Evolutionary conservation across 331 rosid species (phyloP).

Genomic region (Phaseolus coccineus): DNA sequence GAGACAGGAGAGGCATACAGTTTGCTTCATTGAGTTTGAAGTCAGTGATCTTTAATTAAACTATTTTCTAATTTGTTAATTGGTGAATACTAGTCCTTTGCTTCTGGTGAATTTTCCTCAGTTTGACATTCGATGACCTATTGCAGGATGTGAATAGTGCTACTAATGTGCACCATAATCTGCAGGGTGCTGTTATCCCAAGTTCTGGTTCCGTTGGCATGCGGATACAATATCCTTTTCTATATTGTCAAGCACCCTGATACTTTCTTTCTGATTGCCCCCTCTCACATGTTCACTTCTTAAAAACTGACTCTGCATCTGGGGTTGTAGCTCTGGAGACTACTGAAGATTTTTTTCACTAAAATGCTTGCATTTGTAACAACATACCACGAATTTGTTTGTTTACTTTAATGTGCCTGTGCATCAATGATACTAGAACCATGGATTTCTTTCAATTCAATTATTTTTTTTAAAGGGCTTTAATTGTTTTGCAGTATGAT

Average conservation of each 20-base stretch:
- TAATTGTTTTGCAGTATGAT: conserved; percentile 8
- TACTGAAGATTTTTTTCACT: not conserved
- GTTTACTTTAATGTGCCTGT: conserved; percentile 14
- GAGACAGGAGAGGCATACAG: conserved; percentile 99
- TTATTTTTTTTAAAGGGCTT: not conserved
- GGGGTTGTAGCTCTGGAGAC: not conserved
- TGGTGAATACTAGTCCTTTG: not conserved
- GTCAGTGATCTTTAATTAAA: conserved; percentile 58
- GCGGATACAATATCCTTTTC: conserved; percentile 99
- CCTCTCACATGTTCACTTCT: not conserved
- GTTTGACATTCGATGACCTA: conserved; percentile 21
- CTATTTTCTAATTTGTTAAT: not conserved
- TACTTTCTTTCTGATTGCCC: not conserved
- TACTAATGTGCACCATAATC: conserved; percentile 82
- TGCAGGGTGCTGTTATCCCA: conserved; percentile 99
- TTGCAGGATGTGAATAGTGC: conserved; percentile 95
- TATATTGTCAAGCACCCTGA: conserved; percentile 23
- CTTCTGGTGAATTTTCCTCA: conserved; percentile 23
- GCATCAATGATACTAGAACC: not conserved
- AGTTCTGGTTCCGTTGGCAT: conserved; percentile 99
- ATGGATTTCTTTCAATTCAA: conserved; percentile 9
- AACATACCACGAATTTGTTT: not conserved
- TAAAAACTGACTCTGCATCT: not conserved
- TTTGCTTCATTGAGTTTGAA: conserved; percentile 98
- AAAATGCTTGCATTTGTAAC: conserved; percentile 24